Evolutionary conservation across 257 asterid species (phyloP), one percentile per base, ranked within the genome.

Genomic region (Marsdenia floribunda): DNA sequence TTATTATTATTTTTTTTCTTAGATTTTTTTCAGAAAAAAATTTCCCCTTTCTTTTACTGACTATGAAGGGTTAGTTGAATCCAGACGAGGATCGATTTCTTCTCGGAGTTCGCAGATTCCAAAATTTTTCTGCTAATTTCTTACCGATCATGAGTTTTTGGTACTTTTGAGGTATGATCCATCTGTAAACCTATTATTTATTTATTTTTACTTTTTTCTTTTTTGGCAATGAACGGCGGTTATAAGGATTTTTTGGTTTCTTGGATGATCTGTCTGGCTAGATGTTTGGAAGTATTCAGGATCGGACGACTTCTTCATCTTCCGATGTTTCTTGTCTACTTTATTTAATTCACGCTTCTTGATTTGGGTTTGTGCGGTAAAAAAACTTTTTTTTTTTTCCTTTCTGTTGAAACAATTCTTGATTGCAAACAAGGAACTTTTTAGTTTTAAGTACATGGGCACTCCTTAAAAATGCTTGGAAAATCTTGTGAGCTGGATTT

Each of bases 121-220:
- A n/a, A 66, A 55, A 37, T 8, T 33, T 71, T 71, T 16, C 33
- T 29, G 40, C 61, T 19, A 29, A 22, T 18, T 77, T 66, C 52
- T 75, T 58, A 50, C 83, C 94, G 93, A 92, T 92, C 90, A 58
- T 77, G 60, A 69, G 84, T 29, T 67, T 80, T 83, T 73, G 79
- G 83, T 67, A 84, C 81, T 77, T 78, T 68, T 49, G 69, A 78
- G 91, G 87, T 85, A 76, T 61, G 86, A 76, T 78, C 75, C 60
- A 73, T 82, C 82, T 72, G 71, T 68, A 40, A 74, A 59, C 60
- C 12, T 44, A 44, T 44, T 47, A 29, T 29, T 46, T 64, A 6
- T 46, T 70, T 42, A 54, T 50, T 60, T 63, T 71, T 29, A 29
- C 33, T 72, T 6, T 46, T 29, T n/a, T n/a, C n/a, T n/a, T 49